Percentiles rank a stretch among this genome's conserved stretches.
Conservation (phyloP, 495 filamentous ascomycete species). For the Penicillium robsamsonii region DNA sequence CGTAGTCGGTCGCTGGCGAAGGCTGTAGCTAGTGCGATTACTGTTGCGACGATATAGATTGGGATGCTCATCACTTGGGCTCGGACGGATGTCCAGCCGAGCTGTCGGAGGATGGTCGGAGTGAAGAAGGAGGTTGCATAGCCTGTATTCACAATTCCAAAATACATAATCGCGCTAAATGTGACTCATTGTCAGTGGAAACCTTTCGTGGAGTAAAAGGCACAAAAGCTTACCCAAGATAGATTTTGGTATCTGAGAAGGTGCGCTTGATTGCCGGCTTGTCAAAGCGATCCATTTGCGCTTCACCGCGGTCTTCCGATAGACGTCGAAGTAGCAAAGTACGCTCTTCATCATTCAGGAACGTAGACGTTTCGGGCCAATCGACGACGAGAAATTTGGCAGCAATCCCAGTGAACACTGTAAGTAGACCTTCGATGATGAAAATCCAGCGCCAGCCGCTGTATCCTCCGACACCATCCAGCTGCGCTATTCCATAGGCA, state of each 20-base stretch:
- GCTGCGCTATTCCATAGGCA: constrained; percentile 56
- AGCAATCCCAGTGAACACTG: constrained; percentile 43
- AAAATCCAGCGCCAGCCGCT: constrained; percentile 63
- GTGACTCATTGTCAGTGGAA: not conserved
- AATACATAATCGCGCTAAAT: constrained; percentile 45
- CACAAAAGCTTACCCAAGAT: constrained; percentile 34
- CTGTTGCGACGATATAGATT: constrained; percentile 52
- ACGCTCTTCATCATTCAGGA: constrained; percentile 49
- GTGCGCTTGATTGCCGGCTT: constrained; percentile 44
- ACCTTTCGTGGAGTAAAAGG: not conserved
- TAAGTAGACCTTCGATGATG: constrained; percentile 61
- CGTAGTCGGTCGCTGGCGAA: constrained; percentile 46
- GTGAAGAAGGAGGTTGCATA: constrained; percentile 54
- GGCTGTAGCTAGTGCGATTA: constrained; percentile 45
- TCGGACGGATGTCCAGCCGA: constrained; percentile 50
- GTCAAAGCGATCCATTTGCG: constrained; percentile 51
- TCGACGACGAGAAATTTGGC: constrained; percentile 56
- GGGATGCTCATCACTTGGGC: constrained; percentile 58
- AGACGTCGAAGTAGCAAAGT: constrained; percentile 43
- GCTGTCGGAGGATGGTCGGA: constrained; percentile 55
- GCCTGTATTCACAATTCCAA: constrained; percentile 50
- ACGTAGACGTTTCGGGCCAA: constrained; percentile 52
- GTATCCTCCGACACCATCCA: constrained; percentile 52
- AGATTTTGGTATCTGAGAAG: constrained; percentile 57
- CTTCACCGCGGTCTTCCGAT: constrained; percentile 38